Evolutionary conservation across 805 yeast genomes (phyloP).

Genomic region (Candida adriatica): DNA sequence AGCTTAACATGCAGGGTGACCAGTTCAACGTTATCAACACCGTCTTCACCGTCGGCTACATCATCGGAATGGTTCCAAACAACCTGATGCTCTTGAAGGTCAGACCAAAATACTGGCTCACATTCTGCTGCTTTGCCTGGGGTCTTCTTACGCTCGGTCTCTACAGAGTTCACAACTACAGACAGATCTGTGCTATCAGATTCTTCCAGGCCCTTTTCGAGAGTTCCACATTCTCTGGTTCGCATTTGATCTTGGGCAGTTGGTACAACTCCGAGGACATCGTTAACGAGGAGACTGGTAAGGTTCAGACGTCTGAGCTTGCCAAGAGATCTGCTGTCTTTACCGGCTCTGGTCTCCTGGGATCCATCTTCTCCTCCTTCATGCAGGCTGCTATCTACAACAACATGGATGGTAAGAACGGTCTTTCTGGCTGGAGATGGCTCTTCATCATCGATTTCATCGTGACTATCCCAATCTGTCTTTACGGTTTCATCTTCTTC

Average conservation of each 20-base stretch:
- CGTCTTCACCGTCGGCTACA: conserved; percentile 54
- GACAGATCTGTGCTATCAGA: conserved; percentile 48
- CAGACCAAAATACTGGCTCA: conserved; percentile 51
- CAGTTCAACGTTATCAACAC: conserved; percentile 47
- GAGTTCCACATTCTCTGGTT: conserved; percentile 47
- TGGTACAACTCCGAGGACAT: conserved; percentile 40
- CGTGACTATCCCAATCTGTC: conserved; percentile 48
- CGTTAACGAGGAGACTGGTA: conserved; percentile 20
- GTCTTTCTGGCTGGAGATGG: conserved; percentile 59
- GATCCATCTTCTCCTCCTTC: conserved; percentile 47
- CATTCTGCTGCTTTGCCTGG: conserved; percentile 50
- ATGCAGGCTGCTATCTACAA: conserved; percentile 47
- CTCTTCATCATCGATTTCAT: conserved; percentile 54
- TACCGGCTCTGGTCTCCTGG: conserved; percentile 47
- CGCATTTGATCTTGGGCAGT: conserved; percentile 47
- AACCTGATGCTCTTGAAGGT: conserved; percentile 44
- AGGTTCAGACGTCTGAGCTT: conserved; percentile 31
- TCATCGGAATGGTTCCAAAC: conserved; percentile 56
- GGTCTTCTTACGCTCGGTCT: conserved; percentile 46
- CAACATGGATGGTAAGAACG: conserved; percentile 34
- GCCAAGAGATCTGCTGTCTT: conserved; percentile 48
- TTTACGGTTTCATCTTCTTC: conserved; percentile 50
- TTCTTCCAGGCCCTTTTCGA: conserved; percentile 59
- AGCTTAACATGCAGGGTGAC: conserved; percentile 39
- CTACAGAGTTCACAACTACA: conserved; percentile 38